A percentile compares a stretch with the other conserved stretches of the same genome.
phyloP scores from a whole-genome alignment of 257 asterid genomes.

The Galeopsis tetrahit region DNA sequence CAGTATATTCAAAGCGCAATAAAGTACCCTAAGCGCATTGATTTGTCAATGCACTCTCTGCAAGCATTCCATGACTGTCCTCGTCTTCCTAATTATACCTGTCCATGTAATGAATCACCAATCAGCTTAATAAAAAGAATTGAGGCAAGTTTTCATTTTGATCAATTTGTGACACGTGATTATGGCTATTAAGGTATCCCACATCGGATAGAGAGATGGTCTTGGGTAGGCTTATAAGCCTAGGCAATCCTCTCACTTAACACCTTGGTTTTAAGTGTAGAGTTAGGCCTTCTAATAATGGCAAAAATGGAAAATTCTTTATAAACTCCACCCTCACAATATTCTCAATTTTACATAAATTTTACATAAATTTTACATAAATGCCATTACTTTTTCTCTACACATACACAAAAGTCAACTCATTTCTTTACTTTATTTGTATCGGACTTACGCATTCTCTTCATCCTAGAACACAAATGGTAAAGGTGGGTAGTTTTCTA shows the following conservation, averaged over 20 bases:
- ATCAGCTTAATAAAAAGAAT: conserved; percentile 16
- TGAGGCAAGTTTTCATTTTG: background rate
- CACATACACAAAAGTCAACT: too few relatives aligned
- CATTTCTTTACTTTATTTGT: too few relatives aligned
- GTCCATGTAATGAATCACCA: conserved; percentile 30
- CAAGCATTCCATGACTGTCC: conserved; percentile 99
- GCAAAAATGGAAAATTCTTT: conserved; percentile 22
- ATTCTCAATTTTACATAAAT: too few relatives aligned
- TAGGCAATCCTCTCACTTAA: too few relatives aligned
- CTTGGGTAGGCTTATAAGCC: too few relatives aligned
- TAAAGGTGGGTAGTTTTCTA: conserved; percentile 29
- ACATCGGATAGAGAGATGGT: too few relatives aligned
- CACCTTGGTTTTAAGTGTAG: too few relatives aligned
- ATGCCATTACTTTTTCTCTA: too few relatives aligned
- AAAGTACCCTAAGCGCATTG: conserved; percentile 94
- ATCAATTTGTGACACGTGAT: conserved; percentile 27
- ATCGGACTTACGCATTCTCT: background rate
- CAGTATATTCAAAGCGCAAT: conserved; percentile 32
- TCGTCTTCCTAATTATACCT: conserved; percentile 97
- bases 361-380: too few relatives aligned
- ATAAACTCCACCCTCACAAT: too few relatives aligned
- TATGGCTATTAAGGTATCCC: too few relatives aligned
- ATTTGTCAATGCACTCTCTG: conserved; percentile 98
- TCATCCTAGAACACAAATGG: conserved; percentile 17
- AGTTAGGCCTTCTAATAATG: too few relatives aligned